Base-by-base conservation (phyloP, 768 basidiomycete species). In the Amanita brunnescens region DNA sequence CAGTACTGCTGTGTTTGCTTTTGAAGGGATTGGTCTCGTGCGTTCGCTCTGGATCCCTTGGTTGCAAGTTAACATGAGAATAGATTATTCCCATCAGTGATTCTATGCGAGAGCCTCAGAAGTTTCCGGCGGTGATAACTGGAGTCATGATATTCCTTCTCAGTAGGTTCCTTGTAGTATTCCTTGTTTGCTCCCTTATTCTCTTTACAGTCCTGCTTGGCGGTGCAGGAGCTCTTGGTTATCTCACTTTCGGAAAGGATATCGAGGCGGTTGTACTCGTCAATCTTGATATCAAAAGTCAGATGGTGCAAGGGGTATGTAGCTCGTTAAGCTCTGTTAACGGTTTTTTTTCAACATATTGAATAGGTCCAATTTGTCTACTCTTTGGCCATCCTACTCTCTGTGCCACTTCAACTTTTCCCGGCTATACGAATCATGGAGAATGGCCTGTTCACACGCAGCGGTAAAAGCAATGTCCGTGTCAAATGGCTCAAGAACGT, bases 401-500 rank as follows among this genome's bases (percentile, higher is more conserved):
- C 93, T 12, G 85, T 88, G 6, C 93, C 95, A 0, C 79, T 98
- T 0, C 94, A 98, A 67, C 83, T 97, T 51, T 97, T 98, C 90
- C 96, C 96, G 0, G 96, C 95, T 2, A 84, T 95, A 42, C 83
- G 96, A 48, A 98, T 99, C 61, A 80, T 97, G 69, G 96, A 99
- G 75, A 95, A 97, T 62, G 94, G 89, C 3, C 60, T 98, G 24
- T 97, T 98, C 64, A 81, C 81, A 40, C 78, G 78, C 44, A 91
- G 88, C 58, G 96, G 96, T 43, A 97, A 97, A 66, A 74, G 65
- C 47, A 76, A 91, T 64, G 57, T 70, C 30, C 75, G 79, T 51
- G 87, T 98, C 63, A 98, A 99, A 65, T 98, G 95, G 96, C 73
- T 82, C 59, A 99, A 99, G 81, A 99, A 98, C 60, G 67, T 80